Evolutionary conservation across 495 filamentous ascomycete genomes (phyloP), one percentile per base, ranked within the genome.

Genomic region (Hypoxylon trugodes): DNA sequence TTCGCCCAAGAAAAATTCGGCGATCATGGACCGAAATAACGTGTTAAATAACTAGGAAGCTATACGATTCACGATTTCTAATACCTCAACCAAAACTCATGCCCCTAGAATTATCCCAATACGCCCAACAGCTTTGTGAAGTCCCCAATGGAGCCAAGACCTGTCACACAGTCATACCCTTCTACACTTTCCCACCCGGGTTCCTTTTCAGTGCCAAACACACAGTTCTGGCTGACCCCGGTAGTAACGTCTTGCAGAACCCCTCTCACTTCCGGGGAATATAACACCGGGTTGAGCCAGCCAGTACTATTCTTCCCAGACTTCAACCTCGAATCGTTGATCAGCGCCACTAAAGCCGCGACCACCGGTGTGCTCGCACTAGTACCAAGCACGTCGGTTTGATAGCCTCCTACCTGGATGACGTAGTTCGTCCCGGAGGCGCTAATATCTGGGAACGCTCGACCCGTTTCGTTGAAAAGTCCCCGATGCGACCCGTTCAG

Each of bases 381-480:
- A 2, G 77, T 80, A 10, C 77, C 77, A 6, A 74, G 59, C n/a
- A 79, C 75, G 24, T 68, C 70, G 15, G 37, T 60, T 15, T 69
- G 50, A 13, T 59, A 54, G 2, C 75, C 76, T 1, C 67, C 70
- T 26, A 68, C 59, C 24, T 70, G 51, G 37, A 78, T 78, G 54
- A 71, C 66, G 38, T 77, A 80, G 7, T 66, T 71, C 1, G 71
- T 72, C 1, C 76, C 77, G 1, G 77, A 65, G 7, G 77, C 77
- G 16, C 73, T 69, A 10, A 96, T 84, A 66, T 95, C 92, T 0
- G 92, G 91, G 43, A 89, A 84, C 0, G 84, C 92, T 36, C 90
- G 82, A 0, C 91, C 91, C 2, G 76, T 66, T 0, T 73, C 69
- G 69, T 90, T 72, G 75, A 83, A 91, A 76, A 62, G 79, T 74